Evolutionary conservation across 495 filamentous ascomycete species (phyloP).

Genomic region (Symbiotaphrina buchneri): DNA sequence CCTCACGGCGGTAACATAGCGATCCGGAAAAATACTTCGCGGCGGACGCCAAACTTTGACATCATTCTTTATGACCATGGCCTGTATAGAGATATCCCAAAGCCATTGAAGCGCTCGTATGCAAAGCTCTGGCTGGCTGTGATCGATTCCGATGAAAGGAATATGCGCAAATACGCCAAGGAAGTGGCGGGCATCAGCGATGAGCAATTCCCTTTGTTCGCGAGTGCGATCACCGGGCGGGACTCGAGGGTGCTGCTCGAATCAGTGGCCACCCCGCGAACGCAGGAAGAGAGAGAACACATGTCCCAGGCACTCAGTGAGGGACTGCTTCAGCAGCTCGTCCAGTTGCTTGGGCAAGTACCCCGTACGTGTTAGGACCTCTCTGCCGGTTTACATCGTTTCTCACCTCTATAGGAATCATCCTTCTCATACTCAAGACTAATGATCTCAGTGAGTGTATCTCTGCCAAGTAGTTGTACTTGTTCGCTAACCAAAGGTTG

Average conservation of each 20-base stretch:
- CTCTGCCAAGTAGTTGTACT: neutral
- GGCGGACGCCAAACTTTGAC: constrained; percentile 65
- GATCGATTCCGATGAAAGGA: constrained; percentile 59
- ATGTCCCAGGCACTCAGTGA: constrained; percentile 68
- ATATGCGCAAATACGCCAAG: constrained; percentile 71
- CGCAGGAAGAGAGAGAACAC: constrained; percentile 50
- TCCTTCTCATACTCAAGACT: constrained; percentile 90
- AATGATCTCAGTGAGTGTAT: constrained; percentile 64
- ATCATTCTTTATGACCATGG: constrained; percentile 98
- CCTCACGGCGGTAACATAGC: constrained; percentile 96
- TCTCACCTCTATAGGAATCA: constrained; percentile 26
- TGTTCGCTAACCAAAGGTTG: constrained; percentile 4
- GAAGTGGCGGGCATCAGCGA: constrained; percentile 80
- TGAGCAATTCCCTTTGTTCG: constrained; percentile 88
- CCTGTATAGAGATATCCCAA: constrained; percentile 80
- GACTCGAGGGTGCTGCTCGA: constrained; percentile 57
- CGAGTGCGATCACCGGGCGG: constrained; percentile 85
- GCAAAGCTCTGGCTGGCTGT: constrained; percentile 97
- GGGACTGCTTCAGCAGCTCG: constrained; percentile 67
- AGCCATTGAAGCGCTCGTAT: constrained; percentile 57
- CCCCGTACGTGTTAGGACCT: constrained; percentile 19
- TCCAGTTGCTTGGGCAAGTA: constrained; percentile 73
- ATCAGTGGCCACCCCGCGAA: constrained; percentile 32
- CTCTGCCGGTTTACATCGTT: neutral
- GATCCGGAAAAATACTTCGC: constrained; percentile 45